Base-by-base conservation (phyloP, 495 filamentous ascomycete species). In the Aspergillus baeticus region DNA sequence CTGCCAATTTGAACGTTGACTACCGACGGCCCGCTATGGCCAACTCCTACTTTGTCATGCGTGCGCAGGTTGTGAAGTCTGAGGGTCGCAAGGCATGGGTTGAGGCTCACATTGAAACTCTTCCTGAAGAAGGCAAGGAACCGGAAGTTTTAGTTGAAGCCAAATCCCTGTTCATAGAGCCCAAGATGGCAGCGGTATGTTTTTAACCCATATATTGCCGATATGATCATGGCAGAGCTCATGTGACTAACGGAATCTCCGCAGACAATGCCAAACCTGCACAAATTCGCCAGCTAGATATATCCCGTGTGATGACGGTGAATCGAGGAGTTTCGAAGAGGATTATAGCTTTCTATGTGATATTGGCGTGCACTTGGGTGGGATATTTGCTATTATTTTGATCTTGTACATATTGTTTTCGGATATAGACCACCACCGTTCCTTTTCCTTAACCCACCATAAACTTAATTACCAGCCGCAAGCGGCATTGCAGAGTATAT, bases 71-170 rank as follows among this genome's bases (percentile, higher is more conserved):
- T 15, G 83, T 84, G 18, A 95, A 89, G 76, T 89, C 91, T 8
- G 93, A 98, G 67, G 95, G 94, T 6, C 81, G 94, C 57, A 98
- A 98, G 71, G 94, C 92, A 18, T 98, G 93, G 93, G 92, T 97
- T 6, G 87, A 91, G 72, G 95, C 90, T 18, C 83, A 84, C 59
- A 88, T 98, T 62, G 93, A 96, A 80, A 88, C 90, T 20, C 77
- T 97, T 11, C 83, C 84, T 35, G 77, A 73, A 45, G 80, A 80
- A 36, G 83, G 81, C 15, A 75, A 84, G 64, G 80, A 80, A 36
- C 85, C 88, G 10, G 65, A 81, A 10, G 81, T 92, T 21, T 71
- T 94, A 42, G 88, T 84, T 23, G 87, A 92, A 72, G 90, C 89
- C 13, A 87, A 87, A 66, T 92, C 88, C 2, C 72, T 98, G 57